phyloP scores from a whole-genome alignment of 2,329 filamentous ascomycete genomes.

The Ceratocystis variospora region DNA sequence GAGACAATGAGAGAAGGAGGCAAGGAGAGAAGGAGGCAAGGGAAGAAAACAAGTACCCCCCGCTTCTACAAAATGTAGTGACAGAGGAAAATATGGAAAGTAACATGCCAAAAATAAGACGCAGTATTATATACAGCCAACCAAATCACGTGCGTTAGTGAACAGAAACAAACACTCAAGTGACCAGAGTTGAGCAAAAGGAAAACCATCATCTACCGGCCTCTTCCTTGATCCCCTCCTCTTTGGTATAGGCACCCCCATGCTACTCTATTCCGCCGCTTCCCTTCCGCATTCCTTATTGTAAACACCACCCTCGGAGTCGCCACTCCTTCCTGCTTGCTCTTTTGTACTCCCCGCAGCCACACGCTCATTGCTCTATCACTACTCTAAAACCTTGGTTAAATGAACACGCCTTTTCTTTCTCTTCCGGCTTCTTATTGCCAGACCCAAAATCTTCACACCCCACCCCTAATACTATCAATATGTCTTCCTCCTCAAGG shows the following conservation, averaged over 20 bases:
- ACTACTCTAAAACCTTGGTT: not conserved
- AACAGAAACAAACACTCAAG: not conserved
- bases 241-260: not conserved
- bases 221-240: too few relatives aligned
- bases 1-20: not conserved
- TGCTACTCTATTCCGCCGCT: not conserved
- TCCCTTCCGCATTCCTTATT: not conserved
- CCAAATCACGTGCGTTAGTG: not conserved
- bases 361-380: too few relatives aligned
- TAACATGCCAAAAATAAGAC: not conserved
- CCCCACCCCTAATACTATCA: too few relatives aligned
- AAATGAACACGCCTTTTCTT: not conserved
- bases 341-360: too few relatives aligned
- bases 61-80: too few relatives aligned
- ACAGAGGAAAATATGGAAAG: not conserved
- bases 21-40: not conserved
- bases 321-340: not conserved
- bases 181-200: not conserved
- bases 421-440: constrained; percentile 1
- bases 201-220: not conserved
- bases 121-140: not conserved
- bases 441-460: not conserved
- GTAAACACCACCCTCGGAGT: not conserved
- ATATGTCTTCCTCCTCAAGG: constrained; percentile 12
- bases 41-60: not conserved